These are phyloP conservation scores for Debaryomyces hansenii DNA, from an alignment of 805 yeast species.

Conservation along the genomic window DNA sequence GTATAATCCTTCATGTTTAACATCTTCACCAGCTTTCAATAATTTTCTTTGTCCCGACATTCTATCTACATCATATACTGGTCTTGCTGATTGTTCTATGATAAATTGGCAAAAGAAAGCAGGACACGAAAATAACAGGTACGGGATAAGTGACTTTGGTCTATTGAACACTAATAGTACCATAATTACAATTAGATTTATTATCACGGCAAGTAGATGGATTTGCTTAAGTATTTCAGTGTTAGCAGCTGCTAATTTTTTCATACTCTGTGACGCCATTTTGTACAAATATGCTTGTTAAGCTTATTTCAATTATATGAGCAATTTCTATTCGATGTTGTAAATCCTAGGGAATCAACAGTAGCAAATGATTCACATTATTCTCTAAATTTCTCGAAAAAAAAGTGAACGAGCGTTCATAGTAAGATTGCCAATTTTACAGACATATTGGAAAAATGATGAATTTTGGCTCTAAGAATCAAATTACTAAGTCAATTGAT, in stretches of 20 bases:
- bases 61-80: conserved; percentile 43
- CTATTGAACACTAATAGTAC: conserved; percentile 40
- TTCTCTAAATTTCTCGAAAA: too few species aligned
- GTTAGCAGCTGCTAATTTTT: conserved; percentile 50
- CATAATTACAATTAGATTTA: conserved; percentile 43
- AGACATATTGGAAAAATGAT: too few species aligned
- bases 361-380: too few species aligned
- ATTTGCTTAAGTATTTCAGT: conserved; percentile 37
- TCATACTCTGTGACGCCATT: conserved; percentile 61
- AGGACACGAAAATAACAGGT: conserved; percentile 34
- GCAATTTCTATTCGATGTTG: too few species aligned
- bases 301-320: too few species aligned
- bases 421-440: too few species aligned
- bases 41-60: conserved; percentile 36
- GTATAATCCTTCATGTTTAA: conserved; percentile 61
- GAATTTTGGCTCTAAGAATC: too few species aligned
- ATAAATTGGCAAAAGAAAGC: conserved; percentile 47
- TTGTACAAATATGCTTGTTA: not conserved
- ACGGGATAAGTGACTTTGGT: conserved; percentile 45
- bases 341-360: too few species aligned
- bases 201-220: conserved; percentile 28
- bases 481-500: too few species aligned
- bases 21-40: conserved; percentile 58
- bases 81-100: conserved; percentile 63
- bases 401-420: too few species aligned